These are phyloP conservation scores for Lachnellula hyalina DNA, from an alignment of 2,329 filamentous ascomycete genomes.

Conservation along the genomic window DNA sequence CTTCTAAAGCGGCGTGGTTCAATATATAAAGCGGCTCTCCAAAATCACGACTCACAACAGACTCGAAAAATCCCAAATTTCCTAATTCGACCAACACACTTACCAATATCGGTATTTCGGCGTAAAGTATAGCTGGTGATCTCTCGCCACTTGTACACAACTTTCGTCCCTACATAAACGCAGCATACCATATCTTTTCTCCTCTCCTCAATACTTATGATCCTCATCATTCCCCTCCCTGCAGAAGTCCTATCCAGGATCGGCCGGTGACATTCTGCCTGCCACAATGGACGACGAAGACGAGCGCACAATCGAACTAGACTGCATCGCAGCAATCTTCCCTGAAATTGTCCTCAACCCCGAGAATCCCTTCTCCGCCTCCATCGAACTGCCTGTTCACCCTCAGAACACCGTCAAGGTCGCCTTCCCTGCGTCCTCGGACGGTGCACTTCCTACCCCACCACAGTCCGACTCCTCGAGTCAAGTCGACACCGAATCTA, in stretches of 20 bases:
- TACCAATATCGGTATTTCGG: not conserved
- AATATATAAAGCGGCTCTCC: slow-evolving; percentile 18
- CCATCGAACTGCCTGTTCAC: slow-evolving; percentile 53
- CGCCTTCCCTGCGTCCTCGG: slow-evolving; percentile 46
- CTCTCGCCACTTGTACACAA: slow-evolving; percentile 4
- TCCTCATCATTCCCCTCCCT: slow-evolving; percentile 1
- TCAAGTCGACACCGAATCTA: slow-evolving; percentile 10
- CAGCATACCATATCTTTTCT: not conserved
- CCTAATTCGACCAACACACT: not conserved
- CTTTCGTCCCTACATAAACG: not conserved
- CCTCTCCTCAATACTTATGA: slow-evolving; percentile 16
- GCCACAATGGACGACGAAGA: slow-evolving; percentile 54
- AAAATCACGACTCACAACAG: slow-evolving; percentile 11
- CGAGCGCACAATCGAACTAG: slow-evolving; percentile 53
- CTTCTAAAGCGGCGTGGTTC: slow-evolving; percentile 1
- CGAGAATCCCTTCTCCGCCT: slow-evolving; percentile 39
- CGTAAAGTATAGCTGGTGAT: slow-evolving; percentile 6
- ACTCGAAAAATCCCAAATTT: not conserved
- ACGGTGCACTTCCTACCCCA: slow-evolving; percentile 29
- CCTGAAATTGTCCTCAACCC: slow-evolving; percentile 53
- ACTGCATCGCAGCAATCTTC: slow-evolving; percentile 58
- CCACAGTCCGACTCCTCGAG: slow-evolving; percentile 22
- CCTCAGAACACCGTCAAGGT: slow-evolving; percentile 51
- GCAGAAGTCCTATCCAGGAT: slow-evolving; percentile 23
- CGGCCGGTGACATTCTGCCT: slow-evolving; percentile 23